Percentiles rank a stretch among this genome's conserved stretches.
Conservation (phyloP, 2,329 filamentous ascomycete species). For the Aspergillus bombycis region DNA sequence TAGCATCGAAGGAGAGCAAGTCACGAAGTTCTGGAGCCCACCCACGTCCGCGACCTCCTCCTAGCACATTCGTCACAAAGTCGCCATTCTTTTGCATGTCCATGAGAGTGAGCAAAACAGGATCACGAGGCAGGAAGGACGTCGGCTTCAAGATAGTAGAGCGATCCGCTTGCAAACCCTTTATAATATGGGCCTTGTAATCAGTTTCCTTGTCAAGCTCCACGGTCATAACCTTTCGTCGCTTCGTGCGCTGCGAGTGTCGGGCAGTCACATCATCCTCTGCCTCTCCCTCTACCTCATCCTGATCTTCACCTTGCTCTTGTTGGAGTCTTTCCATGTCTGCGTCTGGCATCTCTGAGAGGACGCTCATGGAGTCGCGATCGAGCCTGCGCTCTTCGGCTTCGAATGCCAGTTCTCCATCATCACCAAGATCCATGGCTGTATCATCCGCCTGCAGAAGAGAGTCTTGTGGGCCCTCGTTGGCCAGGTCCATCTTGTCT, state of each 20-base stretch:
- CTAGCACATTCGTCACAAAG: slow-evolving; percentile 85
- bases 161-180: slow-evolving; percentile 81
- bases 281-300: slow-evolving; percentile 54
- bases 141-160: slow-evolving; percentile 83
- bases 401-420: slow-evolving; percentile 58
- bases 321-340: slow-evolving; percentile 48
- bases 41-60: slow-evolving; percentile 73
- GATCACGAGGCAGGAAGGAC: slow-evolving; percentile 83
- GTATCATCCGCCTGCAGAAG: slow-evolving; percentile 60
- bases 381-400: slow-evolving; percentile 53
- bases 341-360: slow-evolving; percentile 57
- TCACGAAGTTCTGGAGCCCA: slow-evolving; percentile 93
- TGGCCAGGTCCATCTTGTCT: slow-evolving; percentile 39
- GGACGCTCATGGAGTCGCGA: slow-evolving; percentile 68
- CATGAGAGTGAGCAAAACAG: slow-evolving; percentile 82
- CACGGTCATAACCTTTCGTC: slow-evolving; percentile 70
- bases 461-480: slow-evolving; percentile 52
- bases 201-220: slow-evolving; percentile 80
- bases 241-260: slow-evolving; percentile 74
- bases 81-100: slow-evolving; percentile 89
- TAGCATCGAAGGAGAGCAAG: slow-evolving; percentile 84
- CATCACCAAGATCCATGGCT: slow-evolving; percentile 47
- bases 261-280: slow-evolving; percentile 57
- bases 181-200: slow-evolving; percentile 75
- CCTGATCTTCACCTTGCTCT: slow-evolving; percentile 50